Conservation (phyloP, 106 monocot species). For the Acanthochlamys bracteata region DNA sequence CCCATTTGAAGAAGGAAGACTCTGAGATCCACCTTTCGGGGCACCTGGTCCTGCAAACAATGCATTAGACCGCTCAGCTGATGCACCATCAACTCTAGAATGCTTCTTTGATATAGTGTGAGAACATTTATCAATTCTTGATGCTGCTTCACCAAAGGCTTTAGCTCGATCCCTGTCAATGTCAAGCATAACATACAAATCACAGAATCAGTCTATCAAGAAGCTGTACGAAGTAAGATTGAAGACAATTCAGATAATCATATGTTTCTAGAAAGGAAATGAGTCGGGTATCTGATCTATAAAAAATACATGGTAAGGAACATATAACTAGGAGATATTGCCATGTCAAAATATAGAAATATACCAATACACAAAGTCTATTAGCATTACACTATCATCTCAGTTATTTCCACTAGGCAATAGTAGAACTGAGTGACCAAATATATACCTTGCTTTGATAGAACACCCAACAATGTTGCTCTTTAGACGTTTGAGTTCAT, state of each 20-base stretch:
- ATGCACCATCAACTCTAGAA: slow-evolving; percentile 35
- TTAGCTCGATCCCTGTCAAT: slow-evolving; percentile 34
- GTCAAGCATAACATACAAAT: slow-evolving; percentile 1
- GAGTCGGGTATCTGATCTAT: not conserved
- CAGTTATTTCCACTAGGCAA: not conserved
- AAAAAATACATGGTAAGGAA: not conserved
- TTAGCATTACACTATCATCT: too few species aligned
- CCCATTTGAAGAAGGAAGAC: slow-evolving; percentile 19
- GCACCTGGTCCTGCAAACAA: slow-evolving; percentile 17
- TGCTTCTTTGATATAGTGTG: slow-evolving; percentile 29
- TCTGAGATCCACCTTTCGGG: slow-evolving; percentile 19
- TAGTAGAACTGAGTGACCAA: not conserved
- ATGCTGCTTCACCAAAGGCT: slow-evolving; percentile 30
- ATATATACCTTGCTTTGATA: slow-evolving; percentile 42
- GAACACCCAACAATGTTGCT: slow-evolving; percentile 23
- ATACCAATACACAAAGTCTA: too few species aligned
- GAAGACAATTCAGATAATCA: not conserved
- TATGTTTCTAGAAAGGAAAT: not conserved
- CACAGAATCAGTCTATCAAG: not conserved
- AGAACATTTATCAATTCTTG: slow-evolving; percentile 34
- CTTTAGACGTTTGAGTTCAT: slow-evolving; percentile 43
- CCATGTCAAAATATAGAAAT: too few species aligned
- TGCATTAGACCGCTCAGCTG: slow-evolving; percentile 23
- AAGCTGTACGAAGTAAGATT: not conserved
- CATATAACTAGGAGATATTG: too few species aligned